phyloP scores from a whole-genome alignment of 2,329 filamentous ascomycete genomes.

The Beauveria sp. region DNA sequence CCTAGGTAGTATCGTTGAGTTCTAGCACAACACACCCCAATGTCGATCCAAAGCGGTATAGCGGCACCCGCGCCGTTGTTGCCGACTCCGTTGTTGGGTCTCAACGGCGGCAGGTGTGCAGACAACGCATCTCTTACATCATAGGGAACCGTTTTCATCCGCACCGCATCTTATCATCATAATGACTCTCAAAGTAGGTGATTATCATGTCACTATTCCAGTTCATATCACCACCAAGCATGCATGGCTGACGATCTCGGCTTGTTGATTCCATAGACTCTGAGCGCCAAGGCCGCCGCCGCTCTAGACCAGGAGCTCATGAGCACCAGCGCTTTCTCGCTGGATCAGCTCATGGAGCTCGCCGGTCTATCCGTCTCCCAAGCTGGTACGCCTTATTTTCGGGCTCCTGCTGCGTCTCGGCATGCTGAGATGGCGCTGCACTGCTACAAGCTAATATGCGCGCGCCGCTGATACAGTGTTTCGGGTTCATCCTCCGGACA shows the following conservation, averaged over 20 bases:
- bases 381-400: conserved; percentile 49
- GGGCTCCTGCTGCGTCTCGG: not conserved
- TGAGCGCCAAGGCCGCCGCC: conserved; percentile 79
- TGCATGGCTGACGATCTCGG: not conserved
- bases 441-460: not conserved
- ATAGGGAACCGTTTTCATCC: conserved; percentile 1
- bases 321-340: conserved; percentile 77
- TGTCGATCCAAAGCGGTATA: not conserved
- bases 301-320: conserved; percentile 92
- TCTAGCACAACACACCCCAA: too few species aligned
- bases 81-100: not conserved
- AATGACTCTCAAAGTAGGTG: conserved; percentile 28
- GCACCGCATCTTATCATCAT: not conserved
- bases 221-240: too few species aligned
- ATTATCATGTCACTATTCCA: not conserved
- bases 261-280: conserved; percentile 52
- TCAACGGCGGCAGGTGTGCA: not conserved
- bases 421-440: too few species aligned
- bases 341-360: conserved; percentile 96
- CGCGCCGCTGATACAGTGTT: conserved; percentile 54
- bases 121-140: conserved; percentile 12
- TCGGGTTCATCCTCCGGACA: conserved; percentile 67
- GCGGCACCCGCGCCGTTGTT: not conserved
- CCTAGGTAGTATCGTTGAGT: too few species aligned
- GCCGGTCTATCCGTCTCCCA: conserved; percentile 90